A percentile compares a stretch with the other conserved stretches of the same genome.
Conservation (phyloP, 345 rosid genomes). For the Reutealis trisperma region DNA sequence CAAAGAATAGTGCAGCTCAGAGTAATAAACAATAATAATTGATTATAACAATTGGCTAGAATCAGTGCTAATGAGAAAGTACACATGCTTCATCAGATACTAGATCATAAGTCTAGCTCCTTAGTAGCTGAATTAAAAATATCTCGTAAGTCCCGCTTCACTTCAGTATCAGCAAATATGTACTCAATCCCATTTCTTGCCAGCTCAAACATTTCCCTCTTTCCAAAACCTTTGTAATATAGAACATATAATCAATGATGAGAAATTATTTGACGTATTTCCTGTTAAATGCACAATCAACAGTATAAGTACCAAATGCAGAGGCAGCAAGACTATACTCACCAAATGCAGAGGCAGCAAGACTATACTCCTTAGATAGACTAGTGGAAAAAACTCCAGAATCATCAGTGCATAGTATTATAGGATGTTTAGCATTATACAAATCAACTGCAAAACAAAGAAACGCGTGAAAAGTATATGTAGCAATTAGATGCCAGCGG, state of each 20-base stretch:
- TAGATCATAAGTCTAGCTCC: conserved; percentile 34
- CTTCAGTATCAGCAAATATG: conserved; percentile 67
- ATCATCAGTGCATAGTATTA: conserved; percentile 85
- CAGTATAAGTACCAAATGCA: conserved; percentile 60
- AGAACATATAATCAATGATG: conserved; percentile 11
- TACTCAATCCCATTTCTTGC: conserved; percentile 59
- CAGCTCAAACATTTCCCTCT: conserved; percentile 61
- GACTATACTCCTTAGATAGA: conserved; percentile 61
- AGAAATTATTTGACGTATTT: conserved; percentile 6
- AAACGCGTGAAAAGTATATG: not conserved
- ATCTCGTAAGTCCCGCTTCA: conserved; percentile 54
- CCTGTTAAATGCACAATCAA: conserved; percentile 6
- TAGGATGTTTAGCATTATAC: conserved; percentile 68
- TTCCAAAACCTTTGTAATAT: conserved; percentile 52
- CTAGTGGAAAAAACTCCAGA: conserved; percentile 85
- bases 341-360: conserved; percentile 63
- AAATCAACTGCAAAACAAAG: conserved; percentile 57
- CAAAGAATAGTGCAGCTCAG: not conserved
- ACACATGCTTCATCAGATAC: not conserved
- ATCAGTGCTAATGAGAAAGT: not conserved
- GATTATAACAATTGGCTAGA: no score
- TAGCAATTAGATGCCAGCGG: not conserved
- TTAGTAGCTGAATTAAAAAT: conserved; percentile 46
- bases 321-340: conserved; percentile 56
- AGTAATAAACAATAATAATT: not conserved